Evolutionary conservation across 352 stramenopile genomes (phyloP), one percentile per base, ranked within the genome.

Genomic region (Thraustotheca clavata): DNA sequence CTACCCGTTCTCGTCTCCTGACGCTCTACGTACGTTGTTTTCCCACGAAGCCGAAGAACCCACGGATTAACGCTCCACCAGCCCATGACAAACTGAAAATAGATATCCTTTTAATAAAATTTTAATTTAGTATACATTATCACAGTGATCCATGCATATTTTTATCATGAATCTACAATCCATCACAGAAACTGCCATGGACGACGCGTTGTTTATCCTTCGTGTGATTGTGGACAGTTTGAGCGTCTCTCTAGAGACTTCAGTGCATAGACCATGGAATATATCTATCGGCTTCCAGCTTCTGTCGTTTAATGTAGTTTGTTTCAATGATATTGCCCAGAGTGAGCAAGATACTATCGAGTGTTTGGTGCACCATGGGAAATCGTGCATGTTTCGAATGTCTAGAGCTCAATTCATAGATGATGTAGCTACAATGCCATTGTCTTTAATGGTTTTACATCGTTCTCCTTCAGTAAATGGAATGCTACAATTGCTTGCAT

Each of bases 351-450:
- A 22, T 8, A 33, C 29, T 7, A n/a, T 29, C 14, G 22, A 36
- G 20, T 33, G 57, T n/a, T 46, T 32, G 16, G 41, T 65, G 11
- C 57, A 43, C 16, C 1, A 40, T 18, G 57, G 57, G 22, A 65
- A 65, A 46, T 65, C 57, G 36, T 65, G 57, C 57, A 54, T 65
- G 57, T 65, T 65, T 43, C 57, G 57, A 31, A 65, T 65, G 57
- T 46, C 46, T 11, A 24, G 32, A 6, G 39, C 40, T 27, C 22
- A 18, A 16, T 43, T 65, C 20, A 26, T 38, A 32, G 38, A 39
- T 16, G 57, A 43, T 5, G 32, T 65, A 26, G 41, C 24, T 3
- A 32, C 41, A 27, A 55, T 20, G 16, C 57, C 57, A 14, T 20
- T 65, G 14, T 55, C 57, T 24, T n/a, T 65, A 14, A 65, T 65